A percentile compares a stretch with the other conserved stretches of the same genome.
phyloP scores from a whole-genome alignment of 306 rosid genomes.

The Cercis canadensis region DNA sequence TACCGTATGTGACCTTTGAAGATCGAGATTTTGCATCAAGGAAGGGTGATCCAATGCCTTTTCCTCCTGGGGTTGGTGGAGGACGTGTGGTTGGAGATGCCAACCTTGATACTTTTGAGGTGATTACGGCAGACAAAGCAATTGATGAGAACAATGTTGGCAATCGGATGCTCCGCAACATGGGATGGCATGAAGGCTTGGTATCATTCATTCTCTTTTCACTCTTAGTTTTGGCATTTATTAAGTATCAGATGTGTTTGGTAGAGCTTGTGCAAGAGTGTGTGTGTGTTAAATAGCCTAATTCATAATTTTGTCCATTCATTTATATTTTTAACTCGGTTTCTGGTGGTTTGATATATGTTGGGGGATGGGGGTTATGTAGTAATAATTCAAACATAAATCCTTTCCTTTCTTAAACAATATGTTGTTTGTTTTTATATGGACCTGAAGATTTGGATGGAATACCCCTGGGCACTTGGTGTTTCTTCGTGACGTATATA shows the following conservation, averaged over 20 bases:
- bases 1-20: conserved; percentile 60
- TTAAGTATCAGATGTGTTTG: conserved; percentile 36
- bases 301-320: not conserved
- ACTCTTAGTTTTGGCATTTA: conserved; percentile 20
- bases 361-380: conserved; percentile 11
- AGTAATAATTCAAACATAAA: conserved; percentile 2
- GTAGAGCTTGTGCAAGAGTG: conserved; percentile 11
- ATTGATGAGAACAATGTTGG: conserved; percentile 95
- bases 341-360: conserved; percentile 3
- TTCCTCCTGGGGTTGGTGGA: conserved; percentile 99
- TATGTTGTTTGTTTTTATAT: not conserved
- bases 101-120: conserved; percentile 68
- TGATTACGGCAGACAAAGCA: conserved; percentile 89
- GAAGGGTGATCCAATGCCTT: conserved; percentile 97
- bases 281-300: no score
- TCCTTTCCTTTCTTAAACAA: not conserved
- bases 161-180: conserved; percentile 99
- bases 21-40: conserved; percentile 79
- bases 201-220: conserved; percentile 67
- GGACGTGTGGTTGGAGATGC: conserved; percentile 79
- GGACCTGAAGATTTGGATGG: conserved; percentile 37
- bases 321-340: conserved; percentile 21
- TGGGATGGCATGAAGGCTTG: conserved; percentile 99
- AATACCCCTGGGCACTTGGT: conserved; percentile 43
- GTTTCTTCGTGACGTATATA: conserved; percentile 19